Percentiles rank a stretch among this genome's conserved stretches.
Conservation (phyloP, 2,329 filamentous ascomycete genomes). For the Alternaria arborescens region DNA sequence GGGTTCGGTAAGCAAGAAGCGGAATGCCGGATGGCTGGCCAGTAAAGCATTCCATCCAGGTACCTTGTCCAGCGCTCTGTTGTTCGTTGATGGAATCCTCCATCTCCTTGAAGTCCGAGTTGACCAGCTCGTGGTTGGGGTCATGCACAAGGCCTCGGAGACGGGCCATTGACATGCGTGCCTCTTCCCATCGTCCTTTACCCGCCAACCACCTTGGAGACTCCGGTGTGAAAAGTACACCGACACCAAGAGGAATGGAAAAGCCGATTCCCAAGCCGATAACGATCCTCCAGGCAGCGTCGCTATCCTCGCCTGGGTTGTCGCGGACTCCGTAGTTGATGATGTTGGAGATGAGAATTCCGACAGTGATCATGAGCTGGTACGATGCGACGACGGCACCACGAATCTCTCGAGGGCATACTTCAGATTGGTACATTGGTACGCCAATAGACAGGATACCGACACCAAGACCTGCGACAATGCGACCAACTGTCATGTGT, state of each 20-base stretch:
- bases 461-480: conserved; percentile 55
- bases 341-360: conserved; percentile 48
- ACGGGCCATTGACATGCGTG: conserved; percentile 61
- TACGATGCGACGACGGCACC: conserved; percentile 66
- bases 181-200: conserved; percentile 58
- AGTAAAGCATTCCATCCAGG: conserved; percentile 44
- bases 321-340: conserved; percentile 53
- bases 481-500: conserved; percentile 59
- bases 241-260: conserved; percentile 42
- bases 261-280: conserved; percentile 46
- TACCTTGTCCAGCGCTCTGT: conserved; percentile 37
- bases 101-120: conserved; percentile 61
- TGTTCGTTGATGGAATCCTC: conserved; percentile 42
- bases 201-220: conserved; percentile 58
- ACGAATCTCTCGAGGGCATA: conserved; percentile 68
- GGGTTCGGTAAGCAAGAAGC: conserved; percentile 50
- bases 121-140: conserved; percentile 55
- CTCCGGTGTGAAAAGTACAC: conserved; percentile 43
- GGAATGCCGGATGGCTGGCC: conserved; percentile 49
- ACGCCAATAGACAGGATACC: conserved; percentile 64
- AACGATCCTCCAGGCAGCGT: conserved; percentile 48
- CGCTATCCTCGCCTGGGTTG: conserved; percentile 51
- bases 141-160: conserved; percentile 63
- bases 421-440: conserved; percentile 73
- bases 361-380: conserved; percentile 57